phyloP scores from a whole-genome alignment of 139 green algal genomes.

The Chlamydomonas urium region DNA sequence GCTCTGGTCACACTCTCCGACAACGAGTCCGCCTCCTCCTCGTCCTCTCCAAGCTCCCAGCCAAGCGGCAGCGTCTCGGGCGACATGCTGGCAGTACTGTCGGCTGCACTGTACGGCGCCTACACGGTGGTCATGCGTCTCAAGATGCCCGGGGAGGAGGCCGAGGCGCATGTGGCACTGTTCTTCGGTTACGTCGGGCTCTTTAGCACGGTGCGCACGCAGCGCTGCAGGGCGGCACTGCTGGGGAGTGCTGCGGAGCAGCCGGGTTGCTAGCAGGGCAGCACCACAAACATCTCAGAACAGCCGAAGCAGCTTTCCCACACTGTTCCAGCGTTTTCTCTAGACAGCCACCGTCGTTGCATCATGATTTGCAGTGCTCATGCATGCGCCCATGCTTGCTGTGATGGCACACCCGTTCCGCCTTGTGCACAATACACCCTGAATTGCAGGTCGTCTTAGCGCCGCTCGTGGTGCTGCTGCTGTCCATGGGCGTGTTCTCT shows the following conservation, averaged over 20 bases:
- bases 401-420: no score
- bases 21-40: background rate
- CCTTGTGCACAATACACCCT: no score
- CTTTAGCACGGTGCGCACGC: slow-evolving; percentile 7
- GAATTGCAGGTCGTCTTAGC: slow-evolving; percentile 11
- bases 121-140: slow-evolving; percentile 79
- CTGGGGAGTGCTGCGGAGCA: no score
- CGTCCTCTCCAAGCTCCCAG: no score
- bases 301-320: no score
- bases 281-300: no score
- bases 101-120: slow-evolving; percentile 70
- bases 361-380: no score
- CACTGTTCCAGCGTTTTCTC: no score
- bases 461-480: slow-evolving; percentile 15
- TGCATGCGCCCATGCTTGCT: no score
- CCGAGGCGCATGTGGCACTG: slow-evolving; percentile 34
- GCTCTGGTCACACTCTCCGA: slow-evolving; percentile 31
- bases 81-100: slow-evolving; percentile 75
- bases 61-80: slow-evolving; percentile 39
- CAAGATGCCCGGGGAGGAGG: slow-evolving; percentile 55
- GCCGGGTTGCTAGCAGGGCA: no score
- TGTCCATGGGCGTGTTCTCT: slow-evolving; percentile 18
- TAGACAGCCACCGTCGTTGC: no score
- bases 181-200: slow-evolving; percentile 15
- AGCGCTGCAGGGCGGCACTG: no score